A percentile compares a stretch with the other conserved stretches of the same genome.
These are phyloP conservation scores for Neopestalotiopsis sp. DNA, from an alignment of 2,329 filamentous ascomycete species.

Conservation along the genomic window DNA sequence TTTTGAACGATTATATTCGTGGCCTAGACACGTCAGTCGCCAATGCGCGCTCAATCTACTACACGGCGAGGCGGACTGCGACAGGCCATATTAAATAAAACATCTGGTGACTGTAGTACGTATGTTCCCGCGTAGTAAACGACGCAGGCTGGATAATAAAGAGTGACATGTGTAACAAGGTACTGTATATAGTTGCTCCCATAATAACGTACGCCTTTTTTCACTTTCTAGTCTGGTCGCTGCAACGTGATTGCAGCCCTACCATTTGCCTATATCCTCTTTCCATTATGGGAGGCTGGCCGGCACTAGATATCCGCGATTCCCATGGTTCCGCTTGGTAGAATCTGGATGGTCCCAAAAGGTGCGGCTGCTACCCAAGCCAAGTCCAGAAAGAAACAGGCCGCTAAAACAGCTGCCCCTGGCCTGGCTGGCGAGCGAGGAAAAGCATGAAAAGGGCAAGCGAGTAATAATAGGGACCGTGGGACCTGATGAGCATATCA, in stretches of 20 bases:
- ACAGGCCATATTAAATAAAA: conserved; percentile 5
- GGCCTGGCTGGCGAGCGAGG: neutral
- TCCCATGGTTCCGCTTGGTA: neutral
- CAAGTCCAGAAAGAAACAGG: neutral
- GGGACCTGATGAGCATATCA: neutral
- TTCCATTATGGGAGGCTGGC: conserved; percentile 12
- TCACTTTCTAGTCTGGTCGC: conserved; percentile 16
- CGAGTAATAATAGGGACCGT: neutral
- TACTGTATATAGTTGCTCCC: neutral
- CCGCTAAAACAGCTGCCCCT: conserved; percentile 3
- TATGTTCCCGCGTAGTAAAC: neutral
- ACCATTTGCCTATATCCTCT: conserved; percentile 8
- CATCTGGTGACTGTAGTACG: neutral
- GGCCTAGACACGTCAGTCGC: conserved; percentile 14
- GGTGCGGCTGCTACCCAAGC: neutral
- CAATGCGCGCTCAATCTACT: conserved; percentile 9
- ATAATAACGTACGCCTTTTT: no score
- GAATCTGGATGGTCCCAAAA: conserved; percentile 4
- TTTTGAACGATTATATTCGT: conserved; percentile 8
- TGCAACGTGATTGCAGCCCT: conserved; percentile 2
- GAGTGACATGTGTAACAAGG: neutral
- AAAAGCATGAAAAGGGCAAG: neutral
- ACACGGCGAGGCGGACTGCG: conserved; percentile 1
- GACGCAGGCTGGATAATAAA: neutral
- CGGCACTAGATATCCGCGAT: neutral